A percentile compares a stretch with the other conserved stretches of the same genome.
phyloP scores from a whole-genome alignment of 108 stramenopile genomes.

The Skeletonema potamos region DNA sequence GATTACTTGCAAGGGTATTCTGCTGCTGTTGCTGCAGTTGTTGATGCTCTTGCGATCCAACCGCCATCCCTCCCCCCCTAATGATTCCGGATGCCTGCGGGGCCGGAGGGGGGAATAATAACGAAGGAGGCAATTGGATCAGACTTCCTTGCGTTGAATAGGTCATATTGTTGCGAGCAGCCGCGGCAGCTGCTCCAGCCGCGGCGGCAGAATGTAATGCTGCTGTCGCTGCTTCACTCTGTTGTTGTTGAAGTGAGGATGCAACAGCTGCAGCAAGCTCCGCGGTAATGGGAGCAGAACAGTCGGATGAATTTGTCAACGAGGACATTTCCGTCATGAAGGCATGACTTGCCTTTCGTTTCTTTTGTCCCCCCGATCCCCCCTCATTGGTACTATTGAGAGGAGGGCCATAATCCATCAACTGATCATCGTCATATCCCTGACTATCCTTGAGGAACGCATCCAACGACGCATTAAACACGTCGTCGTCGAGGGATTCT shows the following conservation, averaged over 20 bases:
- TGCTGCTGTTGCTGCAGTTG: slow-evolving; percentile 17
- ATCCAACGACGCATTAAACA: slow-evolving; percentile 24
- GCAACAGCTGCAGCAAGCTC: slow-evolving; percentile 6
- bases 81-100: no score
- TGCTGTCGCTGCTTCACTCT: slow-evolving; percentile 9
- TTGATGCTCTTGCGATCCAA: slow-evolving; percentile 34
- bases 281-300: background rate
- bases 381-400: background rate
- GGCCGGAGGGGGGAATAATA: background rate
- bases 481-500: slow-evolving; percentile 20
- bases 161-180: slow-evolving; percentile 3
- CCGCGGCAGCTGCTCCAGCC: slow-evolving; percentile 17
- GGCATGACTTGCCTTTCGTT: background rate
- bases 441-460: slow-evolving; percentile 11
- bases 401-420: background rate
- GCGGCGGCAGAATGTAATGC: background rate
- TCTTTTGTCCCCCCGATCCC: background rate
- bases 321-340: background rate
- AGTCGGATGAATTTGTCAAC: slow-evolving; percentile 6
- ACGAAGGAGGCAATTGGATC: background rate
- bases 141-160: background rate
- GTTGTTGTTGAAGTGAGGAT: slow-evolving; percentile 1
- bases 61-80: background rate
- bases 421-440: background rate
- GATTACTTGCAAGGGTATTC: background rate